Conservation (phyloP, 345 rosid species). For the Iberis pinnata region DNA sequence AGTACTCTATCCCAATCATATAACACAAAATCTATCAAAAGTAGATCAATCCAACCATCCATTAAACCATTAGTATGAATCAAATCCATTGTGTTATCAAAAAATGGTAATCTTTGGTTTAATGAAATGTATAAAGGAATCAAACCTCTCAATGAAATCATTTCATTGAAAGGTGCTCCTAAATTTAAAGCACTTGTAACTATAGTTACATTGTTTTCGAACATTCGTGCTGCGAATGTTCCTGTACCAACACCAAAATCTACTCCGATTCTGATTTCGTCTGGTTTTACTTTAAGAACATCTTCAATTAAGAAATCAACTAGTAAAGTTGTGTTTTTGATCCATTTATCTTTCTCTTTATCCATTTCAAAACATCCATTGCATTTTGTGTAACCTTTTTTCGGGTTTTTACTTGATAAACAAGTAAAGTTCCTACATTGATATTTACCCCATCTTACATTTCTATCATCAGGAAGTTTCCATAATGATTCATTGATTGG, state of each 20-base stretch:
- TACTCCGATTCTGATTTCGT: conserved; percentile 60
- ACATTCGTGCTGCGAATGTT: conserved; percentile 87
- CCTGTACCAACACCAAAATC: conserved; percentile 73
- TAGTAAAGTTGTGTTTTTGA: conserved; percentile 38
- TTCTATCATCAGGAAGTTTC: conserved; percentile 72
- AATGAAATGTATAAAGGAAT: conserved; percentile 58
- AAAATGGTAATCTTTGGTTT: conserved; percentile 84
- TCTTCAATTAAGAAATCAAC: conserved; percentile 53
- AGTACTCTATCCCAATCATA: conserved; percentile 81
- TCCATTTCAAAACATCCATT: conserved; percentile 80
- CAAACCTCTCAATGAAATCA: conserved; percentile 75
- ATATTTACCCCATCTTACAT: conserved; percentile 76
- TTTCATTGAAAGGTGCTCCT: conserved; percentile 87
- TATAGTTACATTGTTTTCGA: conserved; percentile 62
- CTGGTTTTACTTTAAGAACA: conserved; percentile 53
- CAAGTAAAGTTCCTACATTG: conserved; percentile 64
- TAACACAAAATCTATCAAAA: conserved; percentile 69
- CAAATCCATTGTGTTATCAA: conserved; percentile 82
- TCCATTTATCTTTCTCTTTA: conserved; percentile 73
- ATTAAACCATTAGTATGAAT: conserved; percentile 63
- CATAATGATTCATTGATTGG: conserved; percentile 78
- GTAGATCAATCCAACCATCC: conserved; percentile 80
- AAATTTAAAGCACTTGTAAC: conserved; percentile 68
- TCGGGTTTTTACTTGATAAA: conserved; percentile 53
- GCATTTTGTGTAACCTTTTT: conserved; percentile 68